phyloP scores from a whole-genome alignment of 768 basidiomycete genomes.

The Russula lepida region DNA sequence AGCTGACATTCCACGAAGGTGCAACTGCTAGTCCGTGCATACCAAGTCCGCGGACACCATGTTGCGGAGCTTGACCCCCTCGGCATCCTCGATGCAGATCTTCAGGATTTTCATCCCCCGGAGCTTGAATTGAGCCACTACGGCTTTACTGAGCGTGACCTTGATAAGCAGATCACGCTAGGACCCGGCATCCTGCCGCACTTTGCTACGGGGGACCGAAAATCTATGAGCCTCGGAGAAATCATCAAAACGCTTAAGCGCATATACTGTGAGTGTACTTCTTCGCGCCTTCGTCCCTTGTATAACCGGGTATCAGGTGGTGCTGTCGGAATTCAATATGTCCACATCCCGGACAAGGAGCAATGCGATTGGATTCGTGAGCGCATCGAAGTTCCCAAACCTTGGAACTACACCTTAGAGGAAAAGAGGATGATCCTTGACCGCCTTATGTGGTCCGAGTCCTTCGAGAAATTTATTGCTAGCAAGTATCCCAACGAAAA shows the following conservation, averaged over 20 bases:
- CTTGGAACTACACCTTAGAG: slow-evolving; percentile 96
- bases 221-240: slow-evolving; percentile 82
- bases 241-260: slow-evolving; percentile 85
- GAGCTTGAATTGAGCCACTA: slow-evolving; percentile 93
- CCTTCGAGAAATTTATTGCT: slow-evolving; percentile 97
- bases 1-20: slow-evolving; percentile 42
- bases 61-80: slow-evolving; percentile 93
- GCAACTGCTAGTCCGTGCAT: slow-evolving; percentile 95
- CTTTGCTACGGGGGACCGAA: slow-evolving; percentile 79
- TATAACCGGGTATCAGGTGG: slow-evolving; percentile 46
- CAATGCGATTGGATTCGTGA: slow-evolving; percentile 99
- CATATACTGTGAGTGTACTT: slow-evolving; percentile 74
- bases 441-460: slow-evolving; percentile 99
- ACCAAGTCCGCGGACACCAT: slow-evolving; percentile 98
- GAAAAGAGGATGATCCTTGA: slow-evolving; percentile 99
- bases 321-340: slow-evolving; percentile 82
- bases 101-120: slow-evolving; percentile 67
- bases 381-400: slow-evolving; percentile 89
- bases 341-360: slow-evolving; percentile 96
- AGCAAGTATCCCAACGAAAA: slow-evolving; percentile 99
- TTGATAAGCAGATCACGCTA: slow-evolving; percentile 90
- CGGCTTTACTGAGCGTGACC: slow-evolving; percentile 89
- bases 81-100: slow-evolving; percentile 85
- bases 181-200: slow-evolving; percentile 95
- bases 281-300: neutral